Percentiles rank a stretch among this genome's conserved stretches.
Conservation (phyloP, 73 alveolate species). For the Paramecium pentaurelia region DNA sequence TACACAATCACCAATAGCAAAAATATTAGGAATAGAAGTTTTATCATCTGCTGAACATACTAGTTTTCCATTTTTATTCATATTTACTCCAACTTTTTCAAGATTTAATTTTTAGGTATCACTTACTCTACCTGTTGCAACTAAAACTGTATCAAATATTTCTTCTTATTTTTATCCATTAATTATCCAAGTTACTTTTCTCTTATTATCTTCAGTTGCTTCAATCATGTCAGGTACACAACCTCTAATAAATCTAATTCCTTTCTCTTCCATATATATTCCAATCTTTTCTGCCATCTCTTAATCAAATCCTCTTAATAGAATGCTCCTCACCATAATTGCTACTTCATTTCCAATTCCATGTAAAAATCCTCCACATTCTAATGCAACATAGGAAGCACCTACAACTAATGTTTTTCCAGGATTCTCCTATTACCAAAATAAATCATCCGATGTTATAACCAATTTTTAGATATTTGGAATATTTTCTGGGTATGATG, state of each 20-base stretch:
- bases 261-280: constrained; percentile 82
- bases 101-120: constrained; percentile 79
- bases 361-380: constrained; percentile 97
- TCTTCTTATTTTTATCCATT: constrained; percentile 73
- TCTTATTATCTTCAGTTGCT: constrained; percentile 75
- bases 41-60: constrained; percentile 81
- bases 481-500: constrained; percentile 64
- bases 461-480: constrained; percentile 45
- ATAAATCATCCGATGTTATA: constrained; percentile 94
- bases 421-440: constrained; percentile 89
- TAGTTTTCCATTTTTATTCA: constrained; percentile 80
- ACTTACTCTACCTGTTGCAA: constrained; percentile 96
- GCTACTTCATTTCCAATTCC: constrained; percentile 94
- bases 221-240: constrained; percentile 83
- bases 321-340: constrained; percentile 94
- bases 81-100: constrained; percentile 85
- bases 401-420: constrained; percentile 99
- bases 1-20: constrained; percentile 96
- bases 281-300: constrained; percentile 96
- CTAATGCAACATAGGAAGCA: constrained; percentile 97
- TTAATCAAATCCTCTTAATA: constrained; percentile 97
- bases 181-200: constrained; percentile 69
- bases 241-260: constrained; percentile 82
- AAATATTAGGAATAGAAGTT: constrained; percentile 90
- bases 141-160: constrained; percentile 87